Conservation (phyloP, 345 rosid genomes). For the Euclidium syriacum region DNA sequence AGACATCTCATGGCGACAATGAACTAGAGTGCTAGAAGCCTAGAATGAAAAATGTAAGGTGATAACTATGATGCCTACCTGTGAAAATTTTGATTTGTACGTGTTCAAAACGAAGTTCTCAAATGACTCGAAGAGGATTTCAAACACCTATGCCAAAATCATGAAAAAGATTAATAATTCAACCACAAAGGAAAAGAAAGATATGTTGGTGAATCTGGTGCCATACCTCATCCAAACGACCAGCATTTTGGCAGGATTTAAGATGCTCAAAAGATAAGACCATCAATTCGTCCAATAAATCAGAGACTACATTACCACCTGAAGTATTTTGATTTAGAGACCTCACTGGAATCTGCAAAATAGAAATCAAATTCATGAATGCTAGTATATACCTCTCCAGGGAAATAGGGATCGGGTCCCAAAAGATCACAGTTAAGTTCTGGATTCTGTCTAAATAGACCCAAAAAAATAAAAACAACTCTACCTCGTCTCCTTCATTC, state of each 20-base stretch:
- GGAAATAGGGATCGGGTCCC: neutral
- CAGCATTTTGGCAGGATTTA: conserved; percentile 53
- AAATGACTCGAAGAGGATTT: conserved; percentile 65
- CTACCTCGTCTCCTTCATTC: conserved; percentile 51
- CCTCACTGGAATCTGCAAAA: conserved; percentile 45
- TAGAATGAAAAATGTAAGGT: neutral
- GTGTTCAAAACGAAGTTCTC: conserved; percentile 49
- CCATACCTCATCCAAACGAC: conserved; percentile 64
- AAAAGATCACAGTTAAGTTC: too few species aligned
- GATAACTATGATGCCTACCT: conserved; percentile 43
- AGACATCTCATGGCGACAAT: neutral
- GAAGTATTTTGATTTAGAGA: conserved; percentile 38
- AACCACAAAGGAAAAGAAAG: neutral
- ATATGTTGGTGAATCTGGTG: neutral
- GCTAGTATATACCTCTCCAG: neutral
- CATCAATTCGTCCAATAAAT: conserved; percentile 70
- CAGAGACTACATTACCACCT: conserved; percentile 44
- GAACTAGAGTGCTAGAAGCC: neutral
- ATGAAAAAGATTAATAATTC: neutral
- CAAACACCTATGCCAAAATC: conserved; percentile 53
- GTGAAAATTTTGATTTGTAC: conserved; percentile 80
- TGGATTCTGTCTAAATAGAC: neutral
- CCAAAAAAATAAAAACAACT: neutral
- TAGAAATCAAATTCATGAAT: neutral
- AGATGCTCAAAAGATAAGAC: conserved; percentile 72